phyloP scores from a whole-genome alignment of 371 early-diverging fungal genomes.

The Smittium culicis region DNA sequence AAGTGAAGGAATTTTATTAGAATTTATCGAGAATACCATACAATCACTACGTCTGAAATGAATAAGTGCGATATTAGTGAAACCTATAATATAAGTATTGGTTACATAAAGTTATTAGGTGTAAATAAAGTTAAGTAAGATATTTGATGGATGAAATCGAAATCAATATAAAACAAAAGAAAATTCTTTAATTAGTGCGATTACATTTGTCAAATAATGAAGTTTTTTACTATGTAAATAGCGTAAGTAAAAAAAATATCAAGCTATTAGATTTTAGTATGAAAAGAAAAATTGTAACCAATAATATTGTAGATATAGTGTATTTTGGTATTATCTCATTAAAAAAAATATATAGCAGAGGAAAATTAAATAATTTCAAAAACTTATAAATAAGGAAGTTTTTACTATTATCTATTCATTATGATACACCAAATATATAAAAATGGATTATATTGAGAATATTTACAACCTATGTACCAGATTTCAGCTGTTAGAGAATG shows the following conservation, averaged over 20 bases:
- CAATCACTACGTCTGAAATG: not conserved
- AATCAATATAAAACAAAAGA: not conserved
- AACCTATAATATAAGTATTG: not conserved
- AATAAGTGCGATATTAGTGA: not conserved
- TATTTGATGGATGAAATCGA: not conserved
- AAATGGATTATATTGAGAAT: not conserved
- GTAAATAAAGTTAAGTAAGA: not conserved
- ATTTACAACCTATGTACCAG: not conserved
- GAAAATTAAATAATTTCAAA: too few relatives aligned
- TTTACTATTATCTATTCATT: too few relatives aligned
- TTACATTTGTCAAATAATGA: not conserved
- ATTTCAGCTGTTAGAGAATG: not conserved
- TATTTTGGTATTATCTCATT: too few relatives aligned
- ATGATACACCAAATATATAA: too few relatives aligned
- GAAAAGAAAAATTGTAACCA: too few relatives aligned
- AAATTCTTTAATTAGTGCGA: not conserved
- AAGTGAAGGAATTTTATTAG: not conserved
- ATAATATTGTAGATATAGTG: too few relatives aligned
- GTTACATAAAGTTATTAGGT: not conserved
- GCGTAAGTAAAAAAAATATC: not conserved
- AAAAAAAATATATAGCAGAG: too few relatives aligned
- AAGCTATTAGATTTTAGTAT: too few relatives aligned
- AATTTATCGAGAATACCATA: not conserved
- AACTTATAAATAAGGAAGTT: too few relatives aligned
- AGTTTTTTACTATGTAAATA: not conserved